A percentile compares a stretch with the other conserved stretches of the same genome.
These are phyloP conservation scores for Eutypa lata DNA, from an alignment of 2,329 filamentous ascomycete genomes.

Conservation along the genomic window DNA sequence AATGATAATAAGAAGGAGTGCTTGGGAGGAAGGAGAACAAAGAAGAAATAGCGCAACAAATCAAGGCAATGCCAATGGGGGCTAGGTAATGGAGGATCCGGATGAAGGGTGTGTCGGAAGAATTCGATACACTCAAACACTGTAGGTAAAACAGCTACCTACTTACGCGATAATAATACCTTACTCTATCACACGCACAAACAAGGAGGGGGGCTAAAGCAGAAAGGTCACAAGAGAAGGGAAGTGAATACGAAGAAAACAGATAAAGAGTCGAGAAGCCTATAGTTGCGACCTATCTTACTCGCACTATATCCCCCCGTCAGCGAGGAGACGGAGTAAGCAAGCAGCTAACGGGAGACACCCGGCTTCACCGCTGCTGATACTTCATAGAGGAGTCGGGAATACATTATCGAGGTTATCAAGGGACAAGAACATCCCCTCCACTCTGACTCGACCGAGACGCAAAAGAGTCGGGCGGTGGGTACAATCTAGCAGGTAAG, in stretches of 20 bases:
- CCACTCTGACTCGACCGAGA: not conserved
- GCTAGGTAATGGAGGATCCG: not conserved
- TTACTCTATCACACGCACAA: not conserved
- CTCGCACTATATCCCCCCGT: too few relatives aligned
- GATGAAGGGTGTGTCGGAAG: not conserved
- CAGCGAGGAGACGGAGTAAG: too few relatives aligned
- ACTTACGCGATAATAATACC: not conserved
- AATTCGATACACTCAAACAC: not conserved
- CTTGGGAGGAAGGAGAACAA: conserved; percentile 6
- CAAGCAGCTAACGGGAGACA: too few relatives aligned
- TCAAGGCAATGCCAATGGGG: not conserved
- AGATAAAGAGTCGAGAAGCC: not conserved
- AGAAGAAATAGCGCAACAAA: not conserved
- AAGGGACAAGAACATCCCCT: not conserved
- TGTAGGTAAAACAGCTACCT: not conserved
- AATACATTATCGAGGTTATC: not conserved
- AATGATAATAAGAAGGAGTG: conserved; percentile 2
- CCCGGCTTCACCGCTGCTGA: not conserved
- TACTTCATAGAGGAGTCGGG: not conserved
- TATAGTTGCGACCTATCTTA: too few relatives aligned
- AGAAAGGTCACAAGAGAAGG: not conserved
- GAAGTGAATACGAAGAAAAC: not conserved
- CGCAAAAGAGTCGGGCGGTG: not conserved
- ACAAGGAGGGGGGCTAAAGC: not conserved
- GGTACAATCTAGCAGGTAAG: not conserved